Conservation (phyloP, 2,329 filamentous ascomycete species). For the Rutstroemia sp. region DNA sequence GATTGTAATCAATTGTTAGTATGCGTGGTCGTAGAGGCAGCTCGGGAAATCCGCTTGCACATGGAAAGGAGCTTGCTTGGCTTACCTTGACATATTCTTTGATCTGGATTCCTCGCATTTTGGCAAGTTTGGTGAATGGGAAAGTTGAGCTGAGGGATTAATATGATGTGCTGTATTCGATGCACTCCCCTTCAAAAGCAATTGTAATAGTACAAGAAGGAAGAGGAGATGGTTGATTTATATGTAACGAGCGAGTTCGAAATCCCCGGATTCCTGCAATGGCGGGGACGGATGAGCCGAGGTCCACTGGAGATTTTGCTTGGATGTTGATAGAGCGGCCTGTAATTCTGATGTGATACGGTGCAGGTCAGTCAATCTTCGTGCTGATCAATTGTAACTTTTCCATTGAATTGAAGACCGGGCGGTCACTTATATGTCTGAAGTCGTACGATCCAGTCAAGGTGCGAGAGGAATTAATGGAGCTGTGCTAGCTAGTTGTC, state of each 20-base stretch:
- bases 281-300: neutral
- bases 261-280: neutral
- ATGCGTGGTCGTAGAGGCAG: neutral
- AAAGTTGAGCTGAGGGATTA: neutral
- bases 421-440: too few species aligned
- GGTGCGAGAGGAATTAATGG: too few species aligned
- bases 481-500: too few species aligned
- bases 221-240: neutral
- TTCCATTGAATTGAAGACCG: too few species aligned
- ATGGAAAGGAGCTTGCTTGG: neutral
- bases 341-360: too few species aligned
- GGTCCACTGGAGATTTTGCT: neutral
- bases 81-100: constrained; percentile 66
- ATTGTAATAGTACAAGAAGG: too few species aligned
- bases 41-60: neutral
- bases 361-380: too few species aligned
- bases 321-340: too few species aligned
- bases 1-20: neutral
- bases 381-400: too few species aligned
- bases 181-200: too few species aligned
- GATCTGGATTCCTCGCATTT: constrained; percentile 70
- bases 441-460: too few species aligned
- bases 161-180: neutral
- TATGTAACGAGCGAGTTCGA: neutral
- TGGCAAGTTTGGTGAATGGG: constrained; percentile 21